These are phyloP conservation scores for Candida boidinii DNA, from an alignment of 805 yeast species.

Conservation along the genomic window DNA sequence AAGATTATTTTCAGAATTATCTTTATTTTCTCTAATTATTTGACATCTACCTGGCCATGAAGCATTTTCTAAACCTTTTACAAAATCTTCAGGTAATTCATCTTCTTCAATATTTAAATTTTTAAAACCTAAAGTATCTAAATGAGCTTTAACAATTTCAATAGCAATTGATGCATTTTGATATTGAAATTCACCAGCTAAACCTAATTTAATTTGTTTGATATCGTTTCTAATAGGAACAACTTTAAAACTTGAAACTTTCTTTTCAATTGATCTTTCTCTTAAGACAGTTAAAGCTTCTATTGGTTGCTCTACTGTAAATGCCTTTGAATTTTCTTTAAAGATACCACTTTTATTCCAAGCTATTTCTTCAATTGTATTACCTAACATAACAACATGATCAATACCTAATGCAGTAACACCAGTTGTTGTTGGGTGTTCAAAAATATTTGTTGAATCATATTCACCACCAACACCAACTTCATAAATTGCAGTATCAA, in stretches of 20 bases:
- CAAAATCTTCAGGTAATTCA: conserved; percentile 39
- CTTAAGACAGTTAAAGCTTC: conserved; percentile 47
- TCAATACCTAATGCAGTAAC: conserved; percentile 85
- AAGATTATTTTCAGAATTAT: no score
- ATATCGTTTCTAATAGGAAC: conserved; percentile 38
- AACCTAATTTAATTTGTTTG: conserved; percentile 46
- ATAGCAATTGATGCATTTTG: conserved; percentile 86
- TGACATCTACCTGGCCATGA: conserved; percentile 98
- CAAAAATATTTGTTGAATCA: conserved; percentile 90
- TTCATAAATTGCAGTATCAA: conserved; percentile 91
- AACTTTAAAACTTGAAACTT: conserved; percentile 36
- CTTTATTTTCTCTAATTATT: conserved; percentile 33
- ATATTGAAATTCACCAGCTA: conserved; percentile 78
- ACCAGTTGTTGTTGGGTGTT: conserved; percentile 76
- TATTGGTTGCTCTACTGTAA: conserved; percentile 48
- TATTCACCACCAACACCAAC: conserved; percentile 98
- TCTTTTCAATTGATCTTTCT: conserved; percentile 62
- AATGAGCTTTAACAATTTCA: conserved; percentile 54
- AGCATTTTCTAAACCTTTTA: conserved; percentile 55
- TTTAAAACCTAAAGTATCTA: conserved; percentile 37
- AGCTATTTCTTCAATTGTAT: conserved; percentile 81
- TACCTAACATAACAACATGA: conserved; percentile 80
- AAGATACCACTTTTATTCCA: conserved; percentile 96
- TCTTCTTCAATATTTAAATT: conserved; percentile 5
- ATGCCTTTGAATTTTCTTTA: conserved; percentile 59